These are phyloP conservation scores for Neoconidiobolus thromboides DNA, from an alignment of 371 early-diverging fungal species.

Conservation along the genomic window DNA sequence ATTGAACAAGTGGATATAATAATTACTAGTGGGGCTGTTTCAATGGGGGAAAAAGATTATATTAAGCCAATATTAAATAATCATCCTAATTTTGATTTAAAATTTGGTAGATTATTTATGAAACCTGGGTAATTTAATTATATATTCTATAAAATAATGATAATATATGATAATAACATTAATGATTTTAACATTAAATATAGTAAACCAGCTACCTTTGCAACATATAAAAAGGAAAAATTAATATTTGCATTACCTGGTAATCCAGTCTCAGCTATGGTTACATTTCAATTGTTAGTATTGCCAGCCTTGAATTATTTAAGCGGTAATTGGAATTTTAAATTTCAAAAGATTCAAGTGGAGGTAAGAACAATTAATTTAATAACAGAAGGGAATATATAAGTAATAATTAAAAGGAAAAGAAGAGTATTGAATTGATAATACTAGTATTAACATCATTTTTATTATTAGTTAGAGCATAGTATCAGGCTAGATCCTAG, in stretches of 20 bases:
- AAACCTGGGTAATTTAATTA: conserved; percentile 42
- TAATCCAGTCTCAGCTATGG: conserved; percentile 80
- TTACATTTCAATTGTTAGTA: conserved; percentile 75
- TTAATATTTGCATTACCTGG: conserved; percentile 80
- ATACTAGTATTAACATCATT: no score
- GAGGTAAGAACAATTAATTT: conserved; percentile 20
- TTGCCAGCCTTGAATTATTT: conserved; percentile 62
- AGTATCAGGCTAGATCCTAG: conserved; percentile 45
- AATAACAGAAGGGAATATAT: no score
- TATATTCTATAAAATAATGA: no score
- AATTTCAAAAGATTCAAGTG: conserved; percentile 29
- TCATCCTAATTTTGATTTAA: conserved; percentile 45
- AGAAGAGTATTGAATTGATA: no score
- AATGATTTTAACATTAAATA: no score
- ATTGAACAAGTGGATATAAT: conserved; percentile 50
- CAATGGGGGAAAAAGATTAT: conserved; percentile 87
- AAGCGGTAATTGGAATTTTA: conserved; percentile 27
- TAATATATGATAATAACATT: no score
- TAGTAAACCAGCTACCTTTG: conserved; percentile 79
- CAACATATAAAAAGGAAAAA: conserved; percentile 25
- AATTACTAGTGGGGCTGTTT: conserved; percentile 81
- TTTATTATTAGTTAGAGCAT: conserved; percentile 7
- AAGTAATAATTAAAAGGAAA: no score
- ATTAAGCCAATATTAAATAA: conserved; percentile 69
- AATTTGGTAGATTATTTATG: conserved; percentile 80